Conservation (phyloP, 352 stramenopile genomes). For the Globisporangium canariense region DNA sequence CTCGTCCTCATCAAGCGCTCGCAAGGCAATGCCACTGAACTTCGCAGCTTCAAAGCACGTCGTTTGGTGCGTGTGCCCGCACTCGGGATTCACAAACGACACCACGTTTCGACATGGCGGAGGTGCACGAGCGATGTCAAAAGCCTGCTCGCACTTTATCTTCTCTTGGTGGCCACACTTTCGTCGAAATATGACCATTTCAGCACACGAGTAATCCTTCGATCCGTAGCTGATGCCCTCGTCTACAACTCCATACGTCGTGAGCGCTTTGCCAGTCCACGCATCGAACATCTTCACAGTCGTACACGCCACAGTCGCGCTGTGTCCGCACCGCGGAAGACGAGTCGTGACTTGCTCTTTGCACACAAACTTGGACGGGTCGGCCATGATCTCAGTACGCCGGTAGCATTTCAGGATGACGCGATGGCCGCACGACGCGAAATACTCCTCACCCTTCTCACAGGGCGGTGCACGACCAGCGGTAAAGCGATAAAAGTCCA, state of each 20-base stretch:
- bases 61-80: slow-evolving; percentile 52
- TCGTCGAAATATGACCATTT: slow-evolving; percentile 55
- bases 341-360: slow-evolving; percentile 44
- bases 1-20: slow-evolving; percentile 9
- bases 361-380: slow-evolving; percentile 38
- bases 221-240: slow-evolving; percentile 61
- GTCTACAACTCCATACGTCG: slow-evolving; percentile 41
- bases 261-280: slow-evolving; percentile 41
- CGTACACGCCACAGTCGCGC: slow-evolving; percentile 44
- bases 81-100: slow-evolving; percentile 58
- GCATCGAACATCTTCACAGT: slow-evolving; percentile 34
- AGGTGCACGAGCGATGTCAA: slow-evolving; percentile 49
- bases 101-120: slow-evolving; percentile 47
- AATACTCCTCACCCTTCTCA: slow-evolving; percentile 53
- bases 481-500: slow-evolving; percentile 55
- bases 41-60: slow-evolving; percentile 43
- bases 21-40: slow-evolving; percentile 9
- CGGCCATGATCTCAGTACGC: slow-evolving; percentile 29
- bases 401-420: slow-evolving; percentile 60
- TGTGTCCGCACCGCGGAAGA: slow-evolving; percentile 69
- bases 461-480: slow-evolving; percentile 42
- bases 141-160: slow-evolving; percentile 62
- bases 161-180: slow-evolving; percentile 56
- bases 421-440: slow-evolving; percentile 59
- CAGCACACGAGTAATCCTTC: slow-evolving; percentile 67